Evolutionary conservation across 2,329 filamentous ascomycete genomes (phyloP).

Genomic region (Alternaria sp.): DNA sequence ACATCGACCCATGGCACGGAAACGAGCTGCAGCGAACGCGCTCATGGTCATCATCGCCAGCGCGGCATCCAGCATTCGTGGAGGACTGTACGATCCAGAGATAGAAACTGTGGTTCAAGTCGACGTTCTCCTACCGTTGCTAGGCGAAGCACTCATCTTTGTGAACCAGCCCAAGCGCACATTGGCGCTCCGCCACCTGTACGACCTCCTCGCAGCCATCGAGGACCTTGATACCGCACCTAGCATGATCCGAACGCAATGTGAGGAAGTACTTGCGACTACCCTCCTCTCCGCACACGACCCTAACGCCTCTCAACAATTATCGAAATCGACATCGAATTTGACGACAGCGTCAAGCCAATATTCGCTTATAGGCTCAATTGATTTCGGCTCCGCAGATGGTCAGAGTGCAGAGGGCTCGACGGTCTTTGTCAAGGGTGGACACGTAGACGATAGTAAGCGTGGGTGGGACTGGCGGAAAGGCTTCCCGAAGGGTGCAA

Average conservation of each 20-base stretch:
- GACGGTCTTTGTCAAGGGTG: slow-evolving; percentile 53
- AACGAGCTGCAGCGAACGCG: slow-evolving; percentile 73
- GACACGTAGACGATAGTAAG: slow-evolving; percentile 51
- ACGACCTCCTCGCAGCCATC: slow-evolving; percentile 75
- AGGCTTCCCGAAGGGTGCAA: slow-evolving; percentile 63
- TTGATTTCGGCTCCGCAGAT: slow-evolving; percentile 65
- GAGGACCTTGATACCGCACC: slow-evolving; percentile 82
- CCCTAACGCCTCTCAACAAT: slow-evolving; percentile 26
- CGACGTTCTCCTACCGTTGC: slow-evolving; percentile 81
- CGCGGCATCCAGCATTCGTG: slow-evolving; percentile 87
- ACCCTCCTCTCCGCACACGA: slow-evolving; percentile 73
- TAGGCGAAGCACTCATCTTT: slow-evolving; percentile 84
- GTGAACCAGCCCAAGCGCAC: slow-evolving; percentile 67
- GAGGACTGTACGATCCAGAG: slow-evolving; percentile 82
- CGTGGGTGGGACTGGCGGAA: slow-evolving; percentile 77
- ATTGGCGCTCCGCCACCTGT: slow-evolving; percentile 75
- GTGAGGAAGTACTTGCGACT: slow-evolving; percentile 78
- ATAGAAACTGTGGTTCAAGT: slow-evolving; percentile 85
- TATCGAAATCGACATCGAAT: slow-evolving; percentile 63
- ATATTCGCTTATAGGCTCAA: slow-evolving; percentile 76
- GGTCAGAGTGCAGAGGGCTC: slow-evolving; percentile 52
- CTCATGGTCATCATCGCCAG: slow-evolving; percentile 84
- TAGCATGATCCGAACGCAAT: slow-evolving; percentile 73
- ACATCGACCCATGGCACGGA: slow-evolving; percentile 64
- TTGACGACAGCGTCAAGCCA: slow-evolving; percentile 62